phyloP scores from a whole-genome alignment of 352 stramenopile genomes.

The Globisporangium middletonii region DNA sequence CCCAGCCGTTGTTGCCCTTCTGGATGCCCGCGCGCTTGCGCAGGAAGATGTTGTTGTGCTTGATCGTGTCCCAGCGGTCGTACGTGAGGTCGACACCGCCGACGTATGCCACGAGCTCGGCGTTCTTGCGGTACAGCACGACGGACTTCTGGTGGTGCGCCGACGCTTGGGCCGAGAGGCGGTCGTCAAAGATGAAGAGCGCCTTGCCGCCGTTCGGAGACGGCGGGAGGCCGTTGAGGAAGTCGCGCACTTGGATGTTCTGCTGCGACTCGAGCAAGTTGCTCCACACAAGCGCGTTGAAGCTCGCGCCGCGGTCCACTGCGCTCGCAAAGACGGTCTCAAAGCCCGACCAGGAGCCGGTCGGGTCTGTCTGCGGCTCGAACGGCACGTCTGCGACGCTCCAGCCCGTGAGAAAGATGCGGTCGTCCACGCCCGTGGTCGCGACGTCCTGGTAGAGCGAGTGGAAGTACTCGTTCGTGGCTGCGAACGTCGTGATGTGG shows the following conservation, averaged over 20 bases:
- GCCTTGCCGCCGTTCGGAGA: slow-evolving; percentile 18
- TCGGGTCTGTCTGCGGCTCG: slow-evolving; percentile 22
- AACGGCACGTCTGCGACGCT: slow-evolving; percentile 52
- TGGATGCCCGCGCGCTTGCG: slow-evolving; percentile 23
- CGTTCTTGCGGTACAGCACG: slow-evolving; percentile 7
- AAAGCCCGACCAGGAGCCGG: slow-evolving; percentile 29
- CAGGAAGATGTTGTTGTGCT: slow-evolving; percentile 38
- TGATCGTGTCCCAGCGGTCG: slow-evolving; percentile 58
- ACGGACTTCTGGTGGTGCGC: slow-evolving; percentile 53
- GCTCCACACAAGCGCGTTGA: slow-evolving; percentile 55
- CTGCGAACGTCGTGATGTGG: slow-evolving; percentile 33
- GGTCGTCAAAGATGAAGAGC: slow-evolving; percentile 51
- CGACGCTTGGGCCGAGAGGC: slow-evolving; percentile 17
- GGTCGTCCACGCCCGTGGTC: slow-evolving; percentile 24
- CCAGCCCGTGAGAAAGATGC: slow-evolving; percentile 51
- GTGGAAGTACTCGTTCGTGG: slow-evolving; percentile 41
- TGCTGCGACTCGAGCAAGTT: slow-evolving; percentile 50
- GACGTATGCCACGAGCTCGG: slow-evolving; percentile 28
- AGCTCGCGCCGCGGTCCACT: slow-evolving; percentile 27
- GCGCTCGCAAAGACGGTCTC: slow-evolving; percentile 25
- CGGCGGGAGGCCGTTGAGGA: slow-evolving; percentile 33
- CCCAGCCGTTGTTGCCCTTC: slow-evolving; percentile 36
- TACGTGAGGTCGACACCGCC: slow-evolving; percentile 44
- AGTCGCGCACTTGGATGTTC: slow-evolving; percentile 50
- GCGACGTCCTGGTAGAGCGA: slow-evolving; percentile 40